A percentile compares a stretch with the other conserved stretches of the same genome.
Conservation (phyloP, 192 early-diverging fungal genomes). For the Coemansia sp. region DNA sequence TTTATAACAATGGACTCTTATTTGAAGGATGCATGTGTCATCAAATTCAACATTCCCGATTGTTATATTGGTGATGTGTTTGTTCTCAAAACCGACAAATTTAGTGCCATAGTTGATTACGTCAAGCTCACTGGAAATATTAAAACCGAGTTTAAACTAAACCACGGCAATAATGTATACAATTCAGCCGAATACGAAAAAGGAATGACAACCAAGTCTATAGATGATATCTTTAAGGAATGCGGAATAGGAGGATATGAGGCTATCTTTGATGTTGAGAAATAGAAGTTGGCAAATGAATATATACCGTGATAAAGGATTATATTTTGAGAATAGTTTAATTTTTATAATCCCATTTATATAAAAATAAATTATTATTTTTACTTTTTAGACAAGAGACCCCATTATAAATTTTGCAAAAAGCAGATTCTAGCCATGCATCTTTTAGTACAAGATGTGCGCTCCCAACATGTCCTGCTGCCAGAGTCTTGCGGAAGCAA, state of each 20-base stretch:
- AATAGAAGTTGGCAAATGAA: too few relatives aligned
- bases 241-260: neutral
- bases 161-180: neutral
- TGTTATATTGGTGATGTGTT: neutral
- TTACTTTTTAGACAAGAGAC: too few relatives aligned
- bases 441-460: too few relatives aligned
- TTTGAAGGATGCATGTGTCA: neutral
- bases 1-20: neutral
- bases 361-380: neutral
- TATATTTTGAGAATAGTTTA: neutral
- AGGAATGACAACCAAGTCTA: neutral
- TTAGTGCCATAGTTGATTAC: neutral
- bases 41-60: neutral
- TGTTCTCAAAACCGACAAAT: neutral
- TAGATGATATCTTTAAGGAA: neutral
- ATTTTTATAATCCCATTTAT: neutral
- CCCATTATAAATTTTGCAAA: too few relatives aligned
- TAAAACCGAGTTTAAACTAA: neutral
- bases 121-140: neutral
- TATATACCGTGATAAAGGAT: too few relatives aligned
- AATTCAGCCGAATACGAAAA: neutral
- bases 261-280: neutral
- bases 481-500: neutral
- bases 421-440: too few relatives aligned
- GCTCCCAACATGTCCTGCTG: neutral